Base-by-base conservation (phyloP, 2,329 filamentous ascomycete genomes). In the Colletotrichum noveboracense region DNA sequence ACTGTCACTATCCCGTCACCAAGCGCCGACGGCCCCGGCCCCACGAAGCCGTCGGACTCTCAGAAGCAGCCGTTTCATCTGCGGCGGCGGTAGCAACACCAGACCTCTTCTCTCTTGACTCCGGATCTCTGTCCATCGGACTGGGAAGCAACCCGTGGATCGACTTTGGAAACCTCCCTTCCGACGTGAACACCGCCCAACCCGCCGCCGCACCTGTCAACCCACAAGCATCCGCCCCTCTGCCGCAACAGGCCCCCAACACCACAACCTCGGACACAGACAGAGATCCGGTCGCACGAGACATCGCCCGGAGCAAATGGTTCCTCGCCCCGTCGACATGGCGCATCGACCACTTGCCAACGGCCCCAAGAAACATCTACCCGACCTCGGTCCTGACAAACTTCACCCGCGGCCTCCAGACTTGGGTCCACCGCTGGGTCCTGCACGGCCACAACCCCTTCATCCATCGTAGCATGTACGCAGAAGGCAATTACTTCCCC, bases 351-450 rank as follows among this genome's bases (percentile, higher is more conserved):
- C 32, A 69, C 65, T 56, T 66, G 70, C 21, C 73, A 76, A 3
- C 52, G 48, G 13, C 32, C 64, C 18, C 68, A 60, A 10, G 32
- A 28, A 18, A 71, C 56, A 12, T 70, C 72, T 58, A 74, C 76
- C 34, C 74, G 70, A 34, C 60, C 48, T 24, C 61, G 28, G 73
- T 64, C 18, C 66, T 84, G 5, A 80, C 80, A 58, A 77, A 77
- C 7, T 82, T 80, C 75, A 78, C 82, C 65, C 71, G 74, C 14
- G 74, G 52, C 32, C 66, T 80, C n/a, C 62, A 71, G 5, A 18
- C 58, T 7, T 82, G 82, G 82, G 73, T 82, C 7, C 34, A 24
- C 1, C 70, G 79, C 43, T 83, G 81, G 81, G 66, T 80, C 12
- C 30, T 61, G 2, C 60, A 77, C n/a, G 77, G 74, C 13, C 80